Evolutionary conservation across 73 alveolate genomes (phyloP), one percentile per base, ranked within the genome.

Genomic region (Urostyla sp.): DNA sequence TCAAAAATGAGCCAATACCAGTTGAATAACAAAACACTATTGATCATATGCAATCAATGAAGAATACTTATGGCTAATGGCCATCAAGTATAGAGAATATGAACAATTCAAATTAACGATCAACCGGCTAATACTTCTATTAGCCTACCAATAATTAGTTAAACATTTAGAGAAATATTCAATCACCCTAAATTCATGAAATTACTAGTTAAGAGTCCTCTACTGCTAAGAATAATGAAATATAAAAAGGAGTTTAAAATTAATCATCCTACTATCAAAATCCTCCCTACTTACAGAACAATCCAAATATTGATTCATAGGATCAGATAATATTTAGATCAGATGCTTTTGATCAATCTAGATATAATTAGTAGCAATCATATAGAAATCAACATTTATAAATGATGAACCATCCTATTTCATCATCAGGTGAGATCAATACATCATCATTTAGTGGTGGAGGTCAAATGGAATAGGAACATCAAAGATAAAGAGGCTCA

Each of bases 1-100:
- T n/a, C n/a, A n/a, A n/a, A n/a, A n/a, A n/a, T n/a, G n/a, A n/a
- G n/a, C n/a, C n/a, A n/a, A n/a, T n/a, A n/a, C n/a, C n/a, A n/a
- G n/a, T n/a, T n/a, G n/a, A n/a, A n/a, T n/a, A n/a, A n/a, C n/a
- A n/a, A n/a, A n/a, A n/a, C n/a, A n/a, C n/a, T n/a, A n/a, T n/a
- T n/a, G n/a, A n/a, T n/a, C n/a, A n/a, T n/a, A n/a, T n/a, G n/a
- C n/a, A 40, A 16, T 69, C 83, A 24, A 69, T 69, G 83, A 69
- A 69, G 53, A 69, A 69, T 30, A 69, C 83, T 30, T 24, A 69
- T 34, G 83, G 83, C 4, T 30, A 69, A 27, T 69, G 83, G 83
- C 83, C 83, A 24, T 69, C 83, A 24, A 48, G 72, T 55, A 49
- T 69, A n/a, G 83, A 69, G 31, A 45, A 69, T 30, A 37, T 48